A percentile compares a stretch with the other conserved stretches of the same genome.
Conservation (phyloP, 805 yeast genomes). For the Starmerella stigmatis region DNA sequence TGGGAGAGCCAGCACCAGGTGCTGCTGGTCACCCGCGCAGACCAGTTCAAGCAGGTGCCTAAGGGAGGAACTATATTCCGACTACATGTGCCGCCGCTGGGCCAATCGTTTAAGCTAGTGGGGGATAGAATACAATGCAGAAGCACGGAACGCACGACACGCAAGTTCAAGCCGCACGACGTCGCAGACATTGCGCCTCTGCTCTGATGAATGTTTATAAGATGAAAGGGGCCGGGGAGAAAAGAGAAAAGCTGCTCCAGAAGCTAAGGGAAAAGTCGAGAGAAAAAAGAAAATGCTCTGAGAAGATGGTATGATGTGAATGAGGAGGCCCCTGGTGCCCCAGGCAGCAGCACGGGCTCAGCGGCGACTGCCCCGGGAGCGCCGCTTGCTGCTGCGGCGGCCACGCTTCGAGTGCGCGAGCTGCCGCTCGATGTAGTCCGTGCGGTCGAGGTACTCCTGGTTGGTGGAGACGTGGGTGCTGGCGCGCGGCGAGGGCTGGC, state of each 20-base stretch:
- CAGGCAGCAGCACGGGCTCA: background rate
- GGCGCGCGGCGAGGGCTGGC: background rate
- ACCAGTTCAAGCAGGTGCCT: slow-evolving; percentile 40
- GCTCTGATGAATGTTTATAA: background rate
- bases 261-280: background rate
- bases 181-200: slow-evolving; percentile 45
- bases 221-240: background rate
- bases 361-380: background rate
- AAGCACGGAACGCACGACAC: slow-evolving; percentile 68
- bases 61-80: slow-evolving; percentile 49
- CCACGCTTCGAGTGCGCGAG: slow-evolving; percentile 3
- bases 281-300: background rate
- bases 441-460: slow-evolving; percentile 8
- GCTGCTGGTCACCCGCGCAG: slow-evolving; percentile 45
- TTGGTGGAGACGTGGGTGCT: slow-evolving; percentile 12
- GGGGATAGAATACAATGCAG: slow-evolving; percentile 73
- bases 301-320: too few species aligned
- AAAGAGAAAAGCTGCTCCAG: background rate
- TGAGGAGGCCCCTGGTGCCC: too few species aligned
- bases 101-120: slow-evolving; percentile 47
- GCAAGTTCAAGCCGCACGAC: slow-evolving; percentile 72
- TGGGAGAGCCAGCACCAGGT: slow-evolving; percentile 76
- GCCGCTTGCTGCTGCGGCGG: slow-evolving; percentile 8
- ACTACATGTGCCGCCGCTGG: slow-evolving; percentile 38
- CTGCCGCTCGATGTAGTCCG: background rate